Base-by-base conservation (phyloP, 2,329 filamentous ascomycete genomes). In the Aspergillus quadrilineatus region DNA sequence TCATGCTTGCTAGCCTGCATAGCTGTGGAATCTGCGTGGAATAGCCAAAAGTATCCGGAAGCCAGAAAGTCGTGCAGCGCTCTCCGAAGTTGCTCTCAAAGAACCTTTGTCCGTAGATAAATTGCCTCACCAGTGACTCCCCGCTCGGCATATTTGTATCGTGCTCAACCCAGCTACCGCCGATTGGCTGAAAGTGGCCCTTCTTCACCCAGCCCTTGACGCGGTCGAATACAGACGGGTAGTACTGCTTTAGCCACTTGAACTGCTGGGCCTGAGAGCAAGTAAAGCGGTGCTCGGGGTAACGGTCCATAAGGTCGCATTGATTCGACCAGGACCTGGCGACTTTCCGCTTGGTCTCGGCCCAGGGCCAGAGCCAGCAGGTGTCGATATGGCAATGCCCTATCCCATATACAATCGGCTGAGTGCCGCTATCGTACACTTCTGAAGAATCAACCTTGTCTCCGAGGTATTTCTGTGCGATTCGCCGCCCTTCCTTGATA, bases 311-410 rank as follows among this genome's bases (percentile, higher is more conserved):
- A 66, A 99, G 79, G 68, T 96, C 89, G 74, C 92, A 96, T 73
- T 99, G 94, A 71, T 91, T 97, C 1, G 91, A 93, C 94, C 94
- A 99, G 8, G 92, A 97, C 45, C 94, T 86, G 17, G 89, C 92
- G 30, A 97, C 89, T 79, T 99, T 99, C 68, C 94, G 89, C 77
- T 95, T 97, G 0, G 94, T 97, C 79, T 99, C 94, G 8, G 89
- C 94, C 84, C 92, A 99, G 0, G 94, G 94, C 94, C 94, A 99
- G 36, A 99, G 81, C 94, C 94, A 99, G 75, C 93, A 97, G 29
- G 89, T 96, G 75, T 97, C 94, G 64, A 99, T 99, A 74, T 99
- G 94, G 66, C 94, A 99, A 73, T 99, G 91, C 0, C 94, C 94
- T 63, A 97, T 93, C 36, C 86, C 93, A 65, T 86, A 94, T 3